Evolutionary conservation across 768 basidiomycete species (phyloP).

Genomic region (Tylopilus subfusipes): DNA sequence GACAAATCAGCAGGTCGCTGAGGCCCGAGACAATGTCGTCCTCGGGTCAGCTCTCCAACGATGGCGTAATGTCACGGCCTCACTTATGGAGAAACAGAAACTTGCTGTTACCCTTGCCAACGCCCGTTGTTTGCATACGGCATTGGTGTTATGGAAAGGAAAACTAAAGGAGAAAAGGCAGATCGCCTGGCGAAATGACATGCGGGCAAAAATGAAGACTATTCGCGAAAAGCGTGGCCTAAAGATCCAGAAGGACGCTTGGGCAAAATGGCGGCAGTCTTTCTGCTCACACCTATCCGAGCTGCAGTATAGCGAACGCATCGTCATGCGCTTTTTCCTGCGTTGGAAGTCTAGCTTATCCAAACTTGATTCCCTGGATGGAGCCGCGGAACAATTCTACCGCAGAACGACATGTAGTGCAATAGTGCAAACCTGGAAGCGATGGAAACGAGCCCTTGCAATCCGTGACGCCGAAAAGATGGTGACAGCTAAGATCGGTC

Average conservation of each 20-base stretch:
- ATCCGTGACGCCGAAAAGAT: constrained; percentile 44
- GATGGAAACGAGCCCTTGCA: constrained; percentile 50
- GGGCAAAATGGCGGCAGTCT: constrained; percentile 64
- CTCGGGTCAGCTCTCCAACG: constrained; percentile 54
- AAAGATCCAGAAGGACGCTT: constrained; percentile 53
- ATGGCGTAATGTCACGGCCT: constrained; percentile 51
- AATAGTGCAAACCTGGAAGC: constrained; percentile 46
- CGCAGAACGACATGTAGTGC: constrained; percentile 36
- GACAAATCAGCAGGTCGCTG: constrained; percentile 63
- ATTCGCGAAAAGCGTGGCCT: constrained; percentile 55
- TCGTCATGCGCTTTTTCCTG: constrained; percentile 43
- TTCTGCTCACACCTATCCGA: constrained; percentile 50
- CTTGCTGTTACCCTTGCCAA: constrained; percentile 45
- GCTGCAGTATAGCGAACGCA: constrained; percentile 44
- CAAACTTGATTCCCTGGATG: constrained; percentile 42
- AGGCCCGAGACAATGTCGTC: constrained; percentile 65
- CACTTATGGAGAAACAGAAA: constrained; percentile 37
- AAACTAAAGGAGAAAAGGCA: constrained; percentile 55
- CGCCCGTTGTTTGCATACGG: constrained; percentile 39
- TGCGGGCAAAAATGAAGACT: constrained; percentile 66
- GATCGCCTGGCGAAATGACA: constrained; percentile 59
- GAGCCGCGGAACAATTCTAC: constrained; percentile 47
- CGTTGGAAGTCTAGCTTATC: constrained; percentile 52
- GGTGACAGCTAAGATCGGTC: constrained; percentile 42
- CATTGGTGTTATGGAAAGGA: constrained; percentile 51